phyloP scores from a whole-genome alignment of 495 filamentous ascomycete species.

The Lineolata rhizophorae region DNA sequence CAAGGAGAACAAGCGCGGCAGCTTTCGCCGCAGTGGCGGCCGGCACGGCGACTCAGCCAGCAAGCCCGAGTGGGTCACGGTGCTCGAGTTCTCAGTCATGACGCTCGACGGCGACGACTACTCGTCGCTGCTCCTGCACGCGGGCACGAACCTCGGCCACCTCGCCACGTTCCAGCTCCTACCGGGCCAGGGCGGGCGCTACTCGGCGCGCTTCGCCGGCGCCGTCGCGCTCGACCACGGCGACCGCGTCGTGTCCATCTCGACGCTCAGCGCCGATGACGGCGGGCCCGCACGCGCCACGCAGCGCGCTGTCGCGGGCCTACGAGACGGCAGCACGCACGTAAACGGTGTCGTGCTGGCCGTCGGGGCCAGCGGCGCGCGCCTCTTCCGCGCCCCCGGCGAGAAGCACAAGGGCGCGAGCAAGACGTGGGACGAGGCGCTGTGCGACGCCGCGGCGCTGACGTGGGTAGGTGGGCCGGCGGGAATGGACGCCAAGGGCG shows the following conservation, averaged over 20 bases:
- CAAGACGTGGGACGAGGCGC: slow-evolving; percentile 61
- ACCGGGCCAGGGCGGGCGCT: slow-evolving; percentile 43
- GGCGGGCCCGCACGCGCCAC: slow-evolving; percentile 58
- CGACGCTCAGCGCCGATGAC: slow-evolving; percentile 54
- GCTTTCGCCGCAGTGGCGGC: slow-evolving; percentile 35
- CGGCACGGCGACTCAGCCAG: slow-evolving; percentile 18
- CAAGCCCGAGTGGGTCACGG: slow-evolving; percentile 47
- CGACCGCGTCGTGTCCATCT: slow-evolving; percentile 48
- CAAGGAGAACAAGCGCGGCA: slow-evolving; percentile 38
- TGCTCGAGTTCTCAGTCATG: slow-evolving; percentile 72
- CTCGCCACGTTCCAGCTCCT: slow-evolving; percentile 78
- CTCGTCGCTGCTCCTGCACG: slow-evolving; percentile 80
- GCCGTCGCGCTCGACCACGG: slow-evolving; percentile 40
- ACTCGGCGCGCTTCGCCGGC: slow-evolving; percentile 52
- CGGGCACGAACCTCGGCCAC: slow-evolving; percentile 67
- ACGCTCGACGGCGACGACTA: slow-evolving; percentile 83
- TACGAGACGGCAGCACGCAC: slow-evolving; percentile 47
- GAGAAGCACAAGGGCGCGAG: slow-evolving; percentile 77
- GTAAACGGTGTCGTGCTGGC: slow-evolving; percentile 48
- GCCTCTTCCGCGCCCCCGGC: slow-evolving; percentile 68
- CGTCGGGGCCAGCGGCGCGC: slow-evolving; percentile 50
- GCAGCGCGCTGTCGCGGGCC: slow-evolving; percentile 41
- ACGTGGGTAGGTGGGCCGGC: slow-evolving; percentile 40
- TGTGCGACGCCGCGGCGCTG: slow-evolving; percentile 59
- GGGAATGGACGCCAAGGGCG: slow-evolving; percentile 19